Evolutionary conservation across 192 early-diverging fungal species (phyloP), one percentile per base, ranked within the genome.

Genomic region (Gamsiella multidivaricata): DNA sequence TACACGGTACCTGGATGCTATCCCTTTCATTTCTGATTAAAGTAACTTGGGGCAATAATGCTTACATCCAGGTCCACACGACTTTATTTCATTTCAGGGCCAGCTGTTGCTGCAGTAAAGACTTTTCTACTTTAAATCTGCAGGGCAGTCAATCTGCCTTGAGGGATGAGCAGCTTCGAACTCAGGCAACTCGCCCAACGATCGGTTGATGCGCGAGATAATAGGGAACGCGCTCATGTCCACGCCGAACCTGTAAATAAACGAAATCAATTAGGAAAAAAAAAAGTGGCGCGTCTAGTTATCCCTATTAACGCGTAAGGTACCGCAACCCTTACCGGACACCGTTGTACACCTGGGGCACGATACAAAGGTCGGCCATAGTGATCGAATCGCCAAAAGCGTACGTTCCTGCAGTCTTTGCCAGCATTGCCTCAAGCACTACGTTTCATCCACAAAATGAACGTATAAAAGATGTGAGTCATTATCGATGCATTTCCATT

Each of bases 321-420:
- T n/a, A n/a, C n/a, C n/a, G n/a, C n/a, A n/a, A 42, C 43, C 36
- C 82, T 47, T 81, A 94, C 86, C 94, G 72, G 32, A 73, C 67
- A 3, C 91, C 96, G 70, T 96, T 96, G 70, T 83, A 90, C 18
- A 89, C 85, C 78, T 94, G 93, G 4, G 95, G 93, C 5, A 91
- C 84, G 33, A 98, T 80, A 61, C 81, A 88, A 45, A 92, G 76
- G 80, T 98, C 96, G 0, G 96, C 96, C 66, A 96, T 71, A 4
- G 94, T 94, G 36, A 98, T 84, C 25, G 85, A 50, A 68, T 96
- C 91, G 25, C 94, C 95, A 33, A 91, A 86, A 61, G 89, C 93
- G 79, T 91, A 98, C 34, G 68, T 83, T 25, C 92, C 94, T 1
- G 91, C 87, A 5, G 87, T 84, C 23, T 79, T 56, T 50, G 72